Conservation (phyloP, 306 rosid genomes). For the Nissolia schottii region DNA sequence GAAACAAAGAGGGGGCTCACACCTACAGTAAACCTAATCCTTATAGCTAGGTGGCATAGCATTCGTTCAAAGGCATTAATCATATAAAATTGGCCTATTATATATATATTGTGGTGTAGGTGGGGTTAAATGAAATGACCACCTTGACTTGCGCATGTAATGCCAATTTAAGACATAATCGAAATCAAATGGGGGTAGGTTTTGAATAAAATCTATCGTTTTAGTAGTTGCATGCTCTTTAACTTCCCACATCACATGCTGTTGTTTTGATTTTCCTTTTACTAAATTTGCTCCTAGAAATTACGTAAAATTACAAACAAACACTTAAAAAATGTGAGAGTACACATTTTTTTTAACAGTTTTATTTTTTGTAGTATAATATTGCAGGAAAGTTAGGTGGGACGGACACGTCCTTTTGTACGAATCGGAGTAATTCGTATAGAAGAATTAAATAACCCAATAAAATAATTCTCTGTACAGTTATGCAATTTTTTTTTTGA, state of each 20-base stretch:
- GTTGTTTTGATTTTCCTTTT: neutral
- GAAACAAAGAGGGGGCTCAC: slow-evolving; percentile 12
- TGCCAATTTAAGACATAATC: slow-evolving; percentile 27
- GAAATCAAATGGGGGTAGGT: slow-evolving; percentile 26
- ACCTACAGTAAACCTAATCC: slow-evolving; percentile 34
- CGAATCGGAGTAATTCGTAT: neutral
- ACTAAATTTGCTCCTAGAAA: neutral
- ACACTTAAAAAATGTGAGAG: neutral
- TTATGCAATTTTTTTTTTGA: no score
- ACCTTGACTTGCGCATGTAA: slow-evolving; percentile 48
- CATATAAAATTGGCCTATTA: slow-evolving; percentile 10
- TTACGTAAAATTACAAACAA: neutral
- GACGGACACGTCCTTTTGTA: neutral
- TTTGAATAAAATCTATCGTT: slow-evolving; percentile 25
- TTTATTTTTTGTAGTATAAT: neutral
- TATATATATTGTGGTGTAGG: slow-evolving; percentile 32
- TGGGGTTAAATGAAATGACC: slow-evolving; percentile 29
- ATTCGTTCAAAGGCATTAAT: slow-evolving; percentile 19
- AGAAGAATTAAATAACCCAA: neutral
- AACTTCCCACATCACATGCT: slow-evolving; percentile 14
- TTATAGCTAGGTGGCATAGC: slow-evolving; percentile 15
- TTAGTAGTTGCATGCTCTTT: slow-evolving; percentile 16
- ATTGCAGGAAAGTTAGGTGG: neutral
- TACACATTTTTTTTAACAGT: neutral
- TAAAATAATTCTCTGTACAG: neutral